Evolutionary conservation across 495 filamentous ascomycete species (phyloP).

Genomic region (Chaetomium fimeti): DNA sequence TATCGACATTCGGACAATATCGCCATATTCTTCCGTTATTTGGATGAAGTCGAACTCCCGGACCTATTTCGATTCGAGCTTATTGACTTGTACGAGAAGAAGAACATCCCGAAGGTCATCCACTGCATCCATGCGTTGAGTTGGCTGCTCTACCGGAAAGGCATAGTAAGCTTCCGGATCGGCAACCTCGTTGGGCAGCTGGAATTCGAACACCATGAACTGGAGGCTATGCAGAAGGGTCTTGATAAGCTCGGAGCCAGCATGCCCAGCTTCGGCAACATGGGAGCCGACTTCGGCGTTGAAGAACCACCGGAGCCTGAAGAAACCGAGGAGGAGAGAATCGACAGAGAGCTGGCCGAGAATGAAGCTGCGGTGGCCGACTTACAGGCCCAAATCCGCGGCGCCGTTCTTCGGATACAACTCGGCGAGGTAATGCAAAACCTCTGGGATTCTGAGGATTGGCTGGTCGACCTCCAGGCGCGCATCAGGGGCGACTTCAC

Average conservation of each 20-base stretch:
- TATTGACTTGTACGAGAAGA: slow-evolving; percentile 98
- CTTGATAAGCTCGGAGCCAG: slow-evolving; percentile 90
- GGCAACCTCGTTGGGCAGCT: slow-evolving; percentile 97
- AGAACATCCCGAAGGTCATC: slow-evolving; percentile 98
- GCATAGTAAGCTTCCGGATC: slow-evolving; percentile 91
- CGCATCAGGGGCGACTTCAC: slow-evolving; percentile 69
- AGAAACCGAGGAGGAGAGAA: slow-evolving; percentile 86
- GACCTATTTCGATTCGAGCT: slow-evolving; percentile 99
- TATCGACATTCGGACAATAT: slow-evolving; percentile 98
- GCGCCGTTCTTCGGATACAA: slow-evolving; percentile 71
- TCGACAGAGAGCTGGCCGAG: slow-evolving; percentile 78
- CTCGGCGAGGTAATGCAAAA: slow-evolving; percentile 81
- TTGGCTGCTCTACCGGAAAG: slow-evolving; percentile 92
- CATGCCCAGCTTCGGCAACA: slow-evolving; percentile 97
- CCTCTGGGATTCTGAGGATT: slow-evolving; percentile 84
- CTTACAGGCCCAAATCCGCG: slow-evolving; percentile 83
- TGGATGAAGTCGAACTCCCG: slow-evolving; percentile 90
- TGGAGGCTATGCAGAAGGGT: slow-evolving; percentile 94
- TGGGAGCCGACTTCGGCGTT: slow-evolving; percentile 91
- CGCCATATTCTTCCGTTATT: slow-evolving; percentile 85
- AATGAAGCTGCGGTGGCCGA: slow-evolving; percentile 69
- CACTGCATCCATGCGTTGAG: slow-evolving; percentile 97
- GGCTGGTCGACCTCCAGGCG: slow-evolving; percentile 77
- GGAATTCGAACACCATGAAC: slow-evolving; percentile 95
- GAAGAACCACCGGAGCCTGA: slow-evolving; percentile 63